phyloP scores from a whole-genome alignment of 1,284 basidiomycete genomes.

The Boletus sp. region DNA sequence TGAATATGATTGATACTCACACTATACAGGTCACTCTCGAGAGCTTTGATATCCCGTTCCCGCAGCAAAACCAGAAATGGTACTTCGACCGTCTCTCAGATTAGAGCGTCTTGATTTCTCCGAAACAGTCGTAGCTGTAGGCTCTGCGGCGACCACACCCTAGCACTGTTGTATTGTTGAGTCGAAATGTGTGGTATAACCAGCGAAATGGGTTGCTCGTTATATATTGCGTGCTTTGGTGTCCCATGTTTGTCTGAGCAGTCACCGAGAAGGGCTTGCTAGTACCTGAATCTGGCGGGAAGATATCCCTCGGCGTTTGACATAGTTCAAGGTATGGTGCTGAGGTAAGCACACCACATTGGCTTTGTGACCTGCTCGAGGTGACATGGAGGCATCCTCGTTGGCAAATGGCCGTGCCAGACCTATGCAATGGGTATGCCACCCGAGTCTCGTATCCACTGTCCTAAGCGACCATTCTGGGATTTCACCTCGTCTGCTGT shows the following conservation, averaged over 20 bases:
- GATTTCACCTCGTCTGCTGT: constrained; percentile 16
- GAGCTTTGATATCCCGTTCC: neutral
- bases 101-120: neutral
- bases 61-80: neutral
- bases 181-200: neutral
- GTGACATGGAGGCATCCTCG: constrained; percentile 33
- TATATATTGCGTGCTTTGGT: too few relatives aligned
- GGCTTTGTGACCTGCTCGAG: constrained; percentile 20
- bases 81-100: neutral
- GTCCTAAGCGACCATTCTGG: constrained; percentile 16
- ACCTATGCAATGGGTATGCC: constrained; percentile 30
- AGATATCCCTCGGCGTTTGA: too few relatives aligned
- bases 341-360: constrained; percentile 10
- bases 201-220: neutral
- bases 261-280: too few relatives aligned
- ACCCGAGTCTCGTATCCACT: constrained; percentile 16
- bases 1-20: neutral
- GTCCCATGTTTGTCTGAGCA: too few relatives aligned
- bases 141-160: neutral
- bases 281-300: too few relatives aligned
- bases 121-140: neutral
- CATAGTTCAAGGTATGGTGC: too few relatives aligned
- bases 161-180: neutral
- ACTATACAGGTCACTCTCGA: neutral
- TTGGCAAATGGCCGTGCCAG: constrained; percentile 33